Conservation (phyloP, 352 stramenopile genomes). For the Thraustotheca clavata region DNA sequence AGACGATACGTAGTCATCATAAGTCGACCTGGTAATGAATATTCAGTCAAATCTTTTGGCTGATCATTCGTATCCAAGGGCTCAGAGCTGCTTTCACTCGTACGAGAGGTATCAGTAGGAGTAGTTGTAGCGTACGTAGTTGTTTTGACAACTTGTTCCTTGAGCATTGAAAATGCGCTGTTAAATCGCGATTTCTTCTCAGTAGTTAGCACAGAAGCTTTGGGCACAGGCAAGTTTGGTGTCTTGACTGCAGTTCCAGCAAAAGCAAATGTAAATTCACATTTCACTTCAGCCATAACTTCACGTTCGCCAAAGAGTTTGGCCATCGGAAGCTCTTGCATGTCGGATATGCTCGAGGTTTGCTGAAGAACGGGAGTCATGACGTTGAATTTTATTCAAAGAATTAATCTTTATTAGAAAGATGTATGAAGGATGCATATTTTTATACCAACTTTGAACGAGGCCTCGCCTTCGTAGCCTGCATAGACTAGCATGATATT, state of each 20-base stretch:
- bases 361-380: neutral
- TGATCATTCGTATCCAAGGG: neutral
- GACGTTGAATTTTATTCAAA: no score
- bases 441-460: no score
- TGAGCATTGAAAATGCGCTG: constrained; percentile 6
- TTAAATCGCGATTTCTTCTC: constrained; percentile 19
- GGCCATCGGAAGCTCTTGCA: neutral
- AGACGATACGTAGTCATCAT: constrained; percentile 83
- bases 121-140: neutral
- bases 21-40: constrained; percentile 32
- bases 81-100: neutral
- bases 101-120: no score
- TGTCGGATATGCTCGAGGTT: neutral
- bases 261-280: constrained; percentile 17
- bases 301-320: constrained; percentile 19
- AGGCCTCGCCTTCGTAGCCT: no score
- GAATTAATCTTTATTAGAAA: no score
- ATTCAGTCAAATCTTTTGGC: constrained; percentile 1
- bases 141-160: neutral
- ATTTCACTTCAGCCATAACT: constrained; percentile 17
- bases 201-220: neutral
- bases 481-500: no score
- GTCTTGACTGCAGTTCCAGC: neutral
- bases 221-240: neutral
- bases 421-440: no score